Percentiles rank a stretch among this genome's conserved stretches.
Conservation (phyloP, 2,329 filamentous ascomycete genomes). For the Neurospora sp. region DNA sequence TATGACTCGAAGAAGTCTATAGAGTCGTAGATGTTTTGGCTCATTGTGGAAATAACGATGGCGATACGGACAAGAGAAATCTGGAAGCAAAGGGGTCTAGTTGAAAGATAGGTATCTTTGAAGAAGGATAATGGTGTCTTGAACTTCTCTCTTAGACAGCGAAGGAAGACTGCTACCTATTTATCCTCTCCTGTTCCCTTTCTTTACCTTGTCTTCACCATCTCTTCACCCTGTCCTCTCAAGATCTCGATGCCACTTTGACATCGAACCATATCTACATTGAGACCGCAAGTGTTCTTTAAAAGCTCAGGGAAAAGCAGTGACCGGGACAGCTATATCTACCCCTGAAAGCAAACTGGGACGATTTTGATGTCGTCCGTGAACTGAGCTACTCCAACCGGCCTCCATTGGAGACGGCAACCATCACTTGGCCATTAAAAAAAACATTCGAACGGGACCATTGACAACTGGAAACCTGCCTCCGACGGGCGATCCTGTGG, state of each 20-base stretch:
- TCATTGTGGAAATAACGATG: conserved; percentile 11
- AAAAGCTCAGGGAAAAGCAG: neutral
- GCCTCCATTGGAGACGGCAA: neutral
- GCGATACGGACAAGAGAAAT: neutral
- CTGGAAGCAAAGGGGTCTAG: neutral
- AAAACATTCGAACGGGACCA: neutral
- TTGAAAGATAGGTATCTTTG: neutral
- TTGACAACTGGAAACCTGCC: neutral
- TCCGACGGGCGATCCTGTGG: neutral
- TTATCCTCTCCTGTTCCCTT: neutral
- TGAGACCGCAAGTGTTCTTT: neutral
- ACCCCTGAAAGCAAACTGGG: neutral
- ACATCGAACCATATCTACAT: neutral
- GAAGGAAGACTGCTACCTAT: neutral
- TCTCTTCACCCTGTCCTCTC: neutral
- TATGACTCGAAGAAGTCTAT: conserved; percentile 34
- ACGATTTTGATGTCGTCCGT: neutral
- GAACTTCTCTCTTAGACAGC: too few relatives aligned
- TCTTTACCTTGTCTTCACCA: neutral
- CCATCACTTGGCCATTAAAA: neutral
- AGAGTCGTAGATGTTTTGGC: conserved; percentile 33
- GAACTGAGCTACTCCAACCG: neutral
- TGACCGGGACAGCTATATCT: neutral
- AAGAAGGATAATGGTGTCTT: neutral
- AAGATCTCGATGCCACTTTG: neutral